Evolutionary conservation across 129 eudicot species (phyloP).

Genomic region (Heracleum sosnowskyi): DNA sequence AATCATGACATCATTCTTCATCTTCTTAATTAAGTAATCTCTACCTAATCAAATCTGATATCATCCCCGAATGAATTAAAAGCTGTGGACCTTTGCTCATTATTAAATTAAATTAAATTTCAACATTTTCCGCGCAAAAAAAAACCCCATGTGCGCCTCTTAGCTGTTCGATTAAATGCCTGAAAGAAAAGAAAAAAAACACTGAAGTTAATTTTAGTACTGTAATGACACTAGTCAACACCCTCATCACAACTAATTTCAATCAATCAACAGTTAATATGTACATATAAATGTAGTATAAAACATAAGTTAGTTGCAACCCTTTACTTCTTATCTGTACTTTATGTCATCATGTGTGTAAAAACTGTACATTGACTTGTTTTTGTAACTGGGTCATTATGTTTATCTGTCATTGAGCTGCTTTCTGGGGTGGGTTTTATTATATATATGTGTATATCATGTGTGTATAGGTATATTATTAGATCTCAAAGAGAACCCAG

Average conservation of each 20-base stretch:
- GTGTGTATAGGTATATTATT: background rate
- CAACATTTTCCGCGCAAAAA: constrained; percentile 7
- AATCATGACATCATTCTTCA: background rate
- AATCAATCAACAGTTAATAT: constrained; percentile 11
- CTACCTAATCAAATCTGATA: background rate
- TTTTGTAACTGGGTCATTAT: constrained; percentile 15
- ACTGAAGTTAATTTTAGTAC: background rate
- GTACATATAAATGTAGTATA: constrained; percentile 2
- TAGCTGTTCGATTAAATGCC: constrained; percentile 46
- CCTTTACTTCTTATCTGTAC: constrained; percentile 12
- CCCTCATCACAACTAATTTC: constrained; percentile 17
- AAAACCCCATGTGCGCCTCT: constrained; percentile 48
- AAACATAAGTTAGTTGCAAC: constrained; percentile 12
- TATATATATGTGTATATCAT: background rate
- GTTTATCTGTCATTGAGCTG: constrained; percentile 17
- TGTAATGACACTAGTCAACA: background rate
- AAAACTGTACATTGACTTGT: background rate
- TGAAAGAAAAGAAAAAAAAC: background rate
- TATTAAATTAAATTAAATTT: background rate
- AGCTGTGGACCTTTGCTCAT: constrained; percentile 7
- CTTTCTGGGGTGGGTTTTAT: constrained; percentile 24
- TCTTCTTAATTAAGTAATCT: background rate
- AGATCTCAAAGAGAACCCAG: constrained; percentile 20
- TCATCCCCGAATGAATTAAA: background rate
- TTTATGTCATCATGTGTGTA: background rate